Percentiles rank a stretch among this genome's conserved stretches.
phyloP scores from a whole-genome alignment of 768 basidiomycete genomes.

The Podaxis pistillaris region DNA sequence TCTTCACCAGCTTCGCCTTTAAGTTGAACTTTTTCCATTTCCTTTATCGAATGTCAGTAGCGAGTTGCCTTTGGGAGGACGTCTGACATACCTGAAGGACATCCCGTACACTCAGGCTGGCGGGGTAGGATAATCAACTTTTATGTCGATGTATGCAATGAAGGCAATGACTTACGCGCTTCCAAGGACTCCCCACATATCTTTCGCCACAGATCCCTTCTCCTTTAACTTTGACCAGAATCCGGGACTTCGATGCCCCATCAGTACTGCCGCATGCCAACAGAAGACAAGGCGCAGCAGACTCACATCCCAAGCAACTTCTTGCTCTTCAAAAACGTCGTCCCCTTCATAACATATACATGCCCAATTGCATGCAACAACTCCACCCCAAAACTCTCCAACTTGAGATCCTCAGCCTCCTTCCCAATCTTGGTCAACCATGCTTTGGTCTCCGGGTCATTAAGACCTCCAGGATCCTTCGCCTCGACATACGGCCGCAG shows the following conservation, averaged over 20 bases:
- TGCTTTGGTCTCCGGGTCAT: slow-evolving; percentile 77
- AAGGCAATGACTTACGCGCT: slow-evolving; percentile 69
- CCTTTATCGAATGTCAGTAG: slow-evolving; percentile 37
- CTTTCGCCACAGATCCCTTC: slow-evolving; percentile 89
- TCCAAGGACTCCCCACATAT: slow-evolving; percentile 95
- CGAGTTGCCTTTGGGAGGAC: not conserved
- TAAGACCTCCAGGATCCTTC: slow-evolving; percentile 73
- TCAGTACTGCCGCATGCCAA: slow-evolving; percentile 8
- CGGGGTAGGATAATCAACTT: slow-evolving; percentile 5
- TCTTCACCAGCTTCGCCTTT: slow-evolving; percentile 90
- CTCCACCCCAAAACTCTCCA: slow-evolving; percentile 98
- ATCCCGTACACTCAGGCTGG: slow-evolving; percentile 69
- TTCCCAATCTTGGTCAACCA: slow-evolving; percentile 76
- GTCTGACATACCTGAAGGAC: slow-evolving; percentile 55
- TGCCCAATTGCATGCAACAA: slow-evolving; percentile 88
- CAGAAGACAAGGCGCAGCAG: slow-evolving; percentile 6
- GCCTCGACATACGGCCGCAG: slow-evolving; percentile 91
- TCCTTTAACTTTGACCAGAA: slow-evolving; percentile 95
- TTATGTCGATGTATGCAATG: not conserved
- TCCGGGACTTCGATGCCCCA: slow-evolving; percentile 55
- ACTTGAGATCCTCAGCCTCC: slow-evolving; percentile 93
- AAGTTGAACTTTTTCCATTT: slow-evolving; percentile 87
- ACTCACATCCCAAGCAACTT: slow-evolving; percentile 89
- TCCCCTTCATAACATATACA: slow-evolving; percentile 92
- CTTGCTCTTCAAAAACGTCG: slow-evolving; percentile 86